Evolutionary conservation across 768 basidiomycete species (phyloP).

Genomic region (Cystofilobasidium ferigula): DNA sequence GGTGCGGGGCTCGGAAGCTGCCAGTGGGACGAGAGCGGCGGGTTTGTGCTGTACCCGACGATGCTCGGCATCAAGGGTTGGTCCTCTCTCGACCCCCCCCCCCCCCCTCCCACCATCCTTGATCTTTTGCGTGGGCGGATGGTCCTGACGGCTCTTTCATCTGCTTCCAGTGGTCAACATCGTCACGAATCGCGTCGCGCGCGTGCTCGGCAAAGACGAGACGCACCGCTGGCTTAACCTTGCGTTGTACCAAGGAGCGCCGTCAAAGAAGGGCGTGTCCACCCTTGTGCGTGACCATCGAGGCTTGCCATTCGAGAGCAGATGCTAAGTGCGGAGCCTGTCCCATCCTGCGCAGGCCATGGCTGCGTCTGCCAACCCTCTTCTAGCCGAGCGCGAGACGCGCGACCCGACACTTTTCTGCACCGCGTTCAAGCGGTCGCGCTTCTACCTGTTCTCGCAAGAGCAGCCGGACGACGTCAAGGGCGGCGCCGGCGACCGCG

Average conservation of each 20-base stretch:
- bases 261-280: constrained; percentile 70
- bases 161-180: constrained; percentile 68
- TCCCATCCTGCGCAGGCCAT: constrained; percentile 53
- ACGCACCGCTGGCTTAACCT: constrained; percentile 79
- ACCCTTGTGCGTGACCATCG: constrained; percentile 51
- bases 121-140: neutral
- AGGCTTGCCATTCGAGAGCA: too few relatives aligned
- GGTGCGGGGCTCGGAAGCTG: constrained; percentile 51
- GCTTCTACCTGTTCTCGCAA: constrained; percentile 92
- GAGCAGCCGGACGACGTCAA: constrained; percentile 84
- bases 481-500: constrained; percentile 68
- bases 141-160: neutral
- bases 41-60: constrained; percentile 86
- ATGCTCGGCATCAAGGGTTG: constrained; percentile 89
- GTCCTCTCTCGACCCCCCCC: neutral
- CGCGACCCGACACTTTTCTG: constrained; percentile 87
- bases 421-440: constrained; percentile 79
- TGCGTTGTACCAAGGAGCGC: constrained; percentile 83
- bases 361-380: constrained; percentile 90
- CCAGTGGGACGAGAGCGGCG: constrained; percentile 95
- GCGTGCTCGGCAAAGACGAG: constrained; percentile 87
- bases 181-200: constrained; percentile 80
- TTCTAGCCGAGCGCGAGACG: constrained; percentile 69
- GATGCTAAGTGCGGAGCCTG: too few relatives aligned
- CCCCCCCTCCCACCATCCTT: neutral